Evolutionary conservation across 2,329 filamentous ascomycete genomes (phyloP).

Genomic region (Alternaria solani): DNA sequence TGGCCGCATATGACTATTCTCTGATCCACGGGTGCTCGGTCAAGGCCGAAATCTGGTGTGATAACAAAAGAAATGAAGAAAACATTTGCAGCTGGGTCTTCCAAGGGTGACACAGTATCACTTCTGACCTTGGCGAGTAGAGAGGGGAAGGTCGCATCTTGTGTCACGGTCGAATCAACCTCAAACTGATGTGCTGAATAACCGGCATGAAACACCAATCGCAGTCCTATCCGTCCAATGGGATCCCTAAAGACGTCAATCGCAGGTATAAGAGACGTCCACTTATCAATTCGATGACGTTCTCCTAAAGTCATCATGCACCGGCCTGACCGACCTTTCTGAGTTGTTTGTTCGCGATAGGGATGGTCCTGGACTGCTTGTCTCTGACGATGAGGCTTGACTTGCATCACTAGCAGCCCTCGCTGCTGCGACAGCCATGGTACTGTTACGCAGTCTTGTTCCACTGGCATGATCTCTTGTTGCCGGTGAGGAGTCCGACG

Average conservation of each 20-base stretch:
- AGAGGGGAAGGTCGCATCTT: conserved; percentile 1
- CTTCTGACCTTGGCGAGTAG: neutral
- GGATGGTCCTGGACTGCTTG: conserved; percentile 12
- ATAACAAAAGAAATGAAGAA: neutral
- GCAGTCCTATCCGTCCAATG: neutral
- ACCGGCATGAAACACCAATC: neutral
- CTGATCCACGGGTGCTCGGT: neutral
- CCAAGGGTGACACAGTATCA: conserved; percentile 1
- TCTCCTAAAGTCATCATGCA: conserved; percentile 1
- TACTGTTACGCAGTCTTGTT: conserved; percentile 30
- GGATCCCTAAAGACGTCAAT: conserved; percentile 2
- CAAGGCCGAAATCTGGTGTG: neutral
- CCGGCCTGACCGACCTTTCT: conserved; percentile 1
- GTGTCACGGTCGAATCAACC: conserved; percentile 11
- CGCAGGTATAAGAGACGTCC: neutral
- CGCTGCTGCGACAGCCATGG: conserved; percentile 31
- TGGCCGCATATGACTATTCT: neutral
- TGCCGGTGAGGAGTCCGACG: conserved; percentile 16
- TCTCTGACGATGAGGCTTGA: conserved; percentile 7
- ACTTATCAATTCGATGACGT: neutral
- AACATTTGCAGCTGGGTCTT: neutral
- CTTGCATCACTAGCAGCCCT: conserved; percentile 22
- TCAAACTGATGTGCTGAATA: conserved; percentile 4
- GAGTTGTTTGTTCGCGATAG: conserved; percentile 5
- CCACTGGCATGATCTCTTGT: conserved; percentile 28